phyloP scores from a whole-genome alignment of 1,284 basidiomycete genomes.

The Tilletia indica region DNA sequence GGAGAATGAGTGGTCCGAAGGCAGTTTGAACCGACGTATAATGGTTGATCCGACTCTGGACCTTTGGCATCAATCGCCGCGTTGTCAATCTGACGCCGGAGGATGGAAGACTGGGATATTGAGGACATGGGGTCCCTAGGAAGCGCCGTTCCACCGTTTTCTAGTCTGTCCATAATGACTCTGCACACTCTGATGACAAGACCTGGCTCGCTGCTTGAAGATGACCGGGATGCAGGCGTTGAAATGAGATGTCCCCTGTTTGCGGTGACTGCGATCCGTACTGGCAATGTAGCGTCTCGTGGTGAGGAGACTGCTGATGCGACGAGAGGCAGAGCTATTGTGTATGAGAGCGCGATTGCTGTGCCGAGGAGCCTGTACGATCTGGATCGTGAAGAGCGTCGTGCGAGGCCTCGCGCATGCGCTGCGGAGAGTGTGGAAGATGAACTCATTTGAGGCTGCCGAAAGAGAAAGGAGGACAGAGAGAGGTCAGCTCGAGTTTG shows the following conservation, averaged over 20 bases:
- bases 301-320: slow-evolving; percentile 1
- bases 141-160: not conserved
- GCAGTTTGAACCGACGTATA: not conserved
- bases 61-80: not conserved
- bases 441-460: no score
- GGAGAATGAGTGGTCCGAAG: slow-evolving; percentile 1
- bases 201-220: not conserved
- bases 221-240: not conserved
- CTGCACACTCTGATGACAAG: not conserved
- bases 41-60: slow-evolving; percentile 2
- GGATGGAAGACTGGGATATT: not conserved
- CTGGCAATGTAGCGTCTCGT: not conserved
- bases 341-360: not conserved
- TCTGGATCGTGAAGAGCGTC: no score
- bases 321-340: not conserved
- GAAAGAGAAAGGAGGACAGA: no score
- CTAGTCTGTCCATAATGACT: not conserved
- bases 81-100: not conserved
- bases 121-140: not conserved
- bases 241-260: not conserved
- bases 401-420: no score
- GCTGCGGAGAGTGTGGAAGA: no score
- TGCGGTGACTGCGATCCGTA: not conserved
- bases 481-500: not conserved
- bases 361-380: not conserved